These are phyloP conservation scores for Phytophthora pini DNA, from an alignment of 352 stramenopile genomes.

Conservation along the genomic window DNA sequence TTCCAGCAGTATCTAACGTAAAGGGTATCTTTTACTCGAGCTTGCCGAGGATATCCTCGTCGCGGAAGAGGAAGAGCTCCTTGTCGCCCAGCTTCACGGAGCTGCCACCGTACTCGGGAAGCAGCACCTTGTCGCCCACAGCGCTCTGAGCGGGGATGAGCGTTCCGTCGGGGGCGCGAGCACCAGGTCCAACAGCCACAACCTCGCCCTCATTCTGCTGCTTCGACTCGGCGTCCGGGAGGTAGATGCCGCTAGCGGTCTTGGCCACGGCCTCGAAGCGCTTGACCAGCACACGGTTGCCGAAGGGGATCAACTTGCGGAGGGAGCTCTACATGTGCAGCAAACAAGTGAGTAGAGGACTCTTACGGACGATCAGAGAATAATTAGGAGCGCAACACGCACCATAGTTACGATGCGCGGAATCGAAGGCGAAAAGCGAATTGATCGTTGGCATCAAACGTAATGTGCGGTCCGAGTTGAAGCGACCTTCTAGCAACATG, in stretches of 20 bases:
- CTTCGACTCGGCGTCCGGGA: constrained; percentile 93
- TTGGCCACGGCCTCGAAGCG: constrained; percentile 91
- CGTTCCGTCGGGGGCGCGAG: constrained; percentile 88
- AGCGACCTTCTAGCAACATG: no score
- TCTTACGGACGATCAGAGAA: no score
- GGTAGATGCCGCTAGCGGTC: constrained; percentile 94
- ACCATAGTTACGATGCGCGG: neutral
- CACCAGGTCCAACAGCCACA: constrained; percentile 93
- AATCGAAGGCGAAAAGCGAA: neutral
- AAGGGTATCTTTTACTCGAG: constrained; percentile 72
- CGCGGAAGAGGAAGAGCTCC: constrained; percentile 95
- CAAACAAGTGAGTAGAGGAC: neutral
- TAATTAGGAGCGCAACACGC: neutral
- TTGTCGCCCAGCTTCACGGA: constrained; percentile 93
- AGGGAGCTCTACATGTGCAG: constrained; percentile 51
- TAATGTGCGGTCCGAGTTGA: no score
- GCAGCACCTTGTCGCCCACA: constrained; percentile 95
- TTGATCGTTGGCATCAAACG: no score
- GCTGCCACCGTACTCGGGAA: constrained; percentile 96
- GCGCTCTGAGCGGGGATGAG: constrained; percentile 89
- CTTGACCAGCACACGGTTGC: constrained; percentile 96
- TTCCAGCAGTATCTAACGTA: no score
- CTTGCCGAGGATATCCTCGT: constrained; percentile 98
- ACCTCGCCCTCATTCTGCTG: constrained; percentile 96
- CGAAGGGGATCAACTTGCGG: constrained; percentile 93